phyloP scores from a whole-genome alignment of 192 early-diverging fungal species.

The Phycomyces nitens region DNA sequence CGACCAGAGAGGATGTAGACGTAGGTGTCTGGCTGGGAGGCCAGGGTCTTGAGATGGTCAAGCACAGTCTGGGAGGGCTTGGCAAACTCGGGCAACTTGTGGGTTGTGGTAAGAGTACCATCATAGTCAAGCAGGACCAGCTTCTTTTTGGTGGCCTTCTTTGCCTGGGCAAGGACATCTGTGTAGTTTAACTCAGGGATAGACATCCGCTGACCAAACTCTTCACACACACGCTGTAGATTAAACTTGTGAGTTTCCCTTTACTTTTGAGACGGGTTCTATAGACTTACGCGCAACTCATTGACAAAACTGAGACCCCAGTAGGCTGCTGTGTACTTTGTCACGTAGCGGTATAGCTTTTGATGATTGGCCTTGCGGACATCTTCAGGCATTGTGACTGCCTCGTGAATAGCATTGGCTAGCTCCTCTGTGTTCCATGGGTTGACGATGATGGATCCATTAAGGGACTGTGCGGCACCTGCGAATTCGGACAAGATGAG shows the following conservation, averaged over 20 bases:
- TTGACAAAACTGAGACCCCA: constrained; percentile 96
- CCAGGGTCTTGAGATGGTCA: constrained; percentile 64
- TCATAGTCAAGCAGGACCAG: constrained; percentile 96
- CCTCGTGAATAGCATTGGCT: constrained; percentile 81
- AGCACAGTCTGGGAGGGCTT: constrained; percentile 77
- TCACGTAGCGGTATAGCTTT: constrained; percentile 92
- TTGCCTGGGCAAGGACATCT: constrained; percentile 52
- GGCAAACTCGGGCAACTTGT: constrained; percentile 89
- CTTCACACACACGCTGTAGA: constrained; percentile 56
- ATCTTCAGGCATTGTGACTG: constrained; percentile 89
- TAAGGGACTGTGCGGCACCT: constrained; percentile 96
- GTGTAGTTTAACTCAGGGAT: constrained; percentile 57
- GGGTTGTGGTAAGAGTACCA: constrained; percentile 85
- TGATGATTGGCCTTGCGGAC: constrained; percentile 78
- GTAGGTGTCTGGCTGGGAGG: constrained; percentile 76
- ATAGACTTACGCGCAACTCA: constrained; percentile 72
- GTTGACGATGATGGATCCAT: constrained; percentile 97
- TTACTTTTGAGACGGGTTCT: no score
- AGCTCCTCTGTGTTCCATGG: constrained; percentile 99
- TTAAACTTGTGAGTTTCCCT: constrained; percentile 35
- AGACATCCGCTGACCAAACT: constrained; percentile 57
- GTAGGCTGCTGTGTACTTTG: constrained; percentile 94
- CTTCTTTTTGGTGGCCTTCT: constrained; percentile 59
- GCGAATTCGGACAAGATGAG: constrained; percentile 97
- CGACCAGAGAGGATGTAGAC: constrained; percentile 97